Conservation (phyloP, 495 filamentous ascomycete species). For the Aspergillus panamensis region DNA sequence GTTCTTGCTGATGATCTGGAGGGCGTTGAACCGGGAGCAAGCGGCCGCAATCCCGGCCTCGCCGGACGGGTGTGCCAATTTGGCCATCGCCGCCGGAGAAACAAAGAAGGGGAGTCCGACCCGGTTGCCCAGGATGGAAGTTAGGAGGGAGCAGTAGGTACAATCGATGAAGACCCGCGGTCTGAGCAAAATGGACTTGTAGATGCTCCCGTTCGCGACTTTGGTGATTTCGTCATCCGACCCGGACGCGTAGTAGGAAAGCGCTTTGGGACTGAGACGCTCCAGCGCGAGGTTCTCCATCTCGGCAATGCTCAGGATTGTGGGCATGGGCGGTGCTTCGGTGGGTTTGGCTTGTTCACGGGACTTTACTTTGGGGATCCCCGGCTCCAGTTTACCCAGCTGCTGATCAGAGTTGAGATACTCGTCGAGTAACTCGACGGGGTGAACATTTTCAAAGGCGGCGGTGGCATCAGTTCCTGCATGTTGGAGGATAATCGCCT, state of each 20-base stretch:
- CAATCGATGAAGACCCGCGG: constrained; percentile 86
- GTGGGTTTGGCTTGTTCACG: constrained; percentile 30
- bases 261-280: constrained; percentile 72
- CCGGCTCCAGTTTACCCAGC: constrained; percentile 56
- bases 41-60: constrained; percentile 83
- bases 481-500: constrained; percentile 78
- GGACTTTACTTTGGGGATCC: constrained; percentile 28
- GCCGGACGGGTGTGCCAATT: constrained; percentile 80
- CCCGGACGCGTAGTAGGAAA: constrained; percentile 92
- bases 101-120: constrained; percentile 76
- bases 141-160: constrained; percentile 62
- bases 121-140: constrained; percentile 63
- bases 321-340: constrained; percentile 57
- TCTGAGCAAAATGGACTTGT: constrained; percentile 74
- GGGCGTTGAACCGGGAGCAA: constrained; percentile 65
- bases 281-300: constrained; percentile 67
- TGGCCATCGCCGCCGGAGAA: constrained; percentile 83
- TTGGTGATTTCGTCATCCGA: constrained; percentile 79
- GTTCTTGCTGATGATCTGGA: constrained; percentile 86
- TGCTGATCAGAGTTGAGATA: constrained; percentile 68
- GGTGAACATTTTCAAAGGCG: constrained; percentile 89
- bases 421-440: constrained; percentile 79
- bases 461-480: constrained; percentile 84
- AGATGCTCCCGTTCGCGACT: constrained; percentile 70
- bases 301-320: constrained; percentile 74